Percentiles rank a stretch among this genome's conserved stretches.
Conservation (phyloP, 306 rosid genomes). For the Acacia melanoxylon region DNA sequence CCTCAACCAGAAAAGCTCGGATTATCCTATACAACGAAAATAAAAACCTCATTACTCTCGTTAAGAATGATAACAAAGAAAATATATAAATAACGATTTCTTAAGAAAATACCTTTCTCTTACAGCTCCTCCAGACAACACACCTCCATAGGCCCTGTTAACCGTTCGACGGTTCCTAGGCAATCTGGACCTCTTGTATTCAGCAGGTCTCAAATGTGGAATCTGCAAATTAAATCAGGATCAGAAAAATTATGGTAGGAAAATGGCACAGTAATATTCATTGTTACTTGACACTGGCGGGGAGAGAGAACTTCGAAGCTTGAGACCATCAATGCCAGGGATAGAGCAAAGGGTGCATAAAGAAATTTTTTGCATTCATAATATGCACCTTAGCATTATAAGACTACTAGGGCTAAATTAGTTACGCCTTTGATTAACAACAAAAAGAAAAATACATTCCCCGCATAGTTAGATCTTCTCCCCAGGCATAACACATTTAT, state of each 20-base stretch:
- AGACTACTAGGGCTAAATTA: neutral
- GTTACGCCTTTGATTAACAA: neutral
- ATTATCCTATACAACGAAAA: conserved; percentile 42
- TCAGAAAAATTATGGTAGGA: neutral
- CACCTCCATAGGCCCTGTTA: conserved; percentile 68
- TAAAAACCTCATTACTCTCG: neutral
- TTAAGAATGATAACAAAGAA: neutral
- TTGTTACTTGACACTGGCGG: neutral
- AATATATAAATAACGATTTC: neutral
- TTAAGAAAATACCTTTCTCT: conserved; percentile 52
- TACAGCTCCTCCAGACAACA: conserved; percentile 60
- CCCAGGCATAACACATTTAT: neutral
- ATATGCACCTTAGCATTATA: neutral
- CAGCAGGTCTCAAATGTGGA: conserved; percentile 67
- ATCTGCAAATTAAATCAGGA: conserved; percentile 38
- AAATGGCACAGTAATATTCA: neutral
- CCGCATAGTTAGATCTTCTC: neutral
- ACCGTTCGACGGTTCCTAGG: conserved; percentile 63
- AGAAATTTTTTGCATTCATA: neutral
- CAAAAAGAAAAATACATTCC: neutral
- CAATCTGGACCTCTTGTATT: conserved; percentile 67
- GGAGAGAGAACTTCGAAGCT: neutral
- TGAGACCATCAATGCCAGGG: neutral
- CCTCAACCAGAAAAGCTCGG: conserved; percentile 63
- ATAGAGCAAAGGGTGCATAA: neutral